Evolutionary conservation across 2,329 filamentous ascomycete genomes (phyloP).

Genomic region (Neurospora sp.): DNA sequence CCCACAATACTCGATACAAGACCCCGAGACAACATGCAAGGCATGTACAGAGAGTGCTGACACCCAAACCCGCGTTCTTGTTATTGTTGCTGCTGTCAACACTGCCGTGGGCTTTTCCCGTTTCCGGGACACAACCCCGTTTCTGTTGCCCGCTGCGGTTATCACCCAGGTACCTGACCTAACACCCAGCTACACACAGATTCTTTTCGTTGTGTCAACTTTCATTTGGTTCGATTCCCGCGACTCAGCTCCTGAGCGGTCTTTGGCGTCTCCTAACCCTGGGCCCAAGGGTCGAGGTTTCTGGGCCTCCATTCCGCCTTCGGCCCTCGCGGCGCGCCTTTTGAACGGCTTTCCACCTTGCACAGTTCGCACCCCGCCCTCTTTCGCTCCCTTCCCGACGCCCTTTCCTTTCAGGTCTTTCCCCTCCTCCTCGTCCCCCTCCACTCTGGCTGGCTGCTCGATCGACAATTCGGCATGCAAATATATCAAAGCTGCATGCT

Average conservation of each 20-base stretch:
- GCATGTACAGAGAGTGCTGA: neutral
- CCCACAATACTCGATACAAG: neutral
- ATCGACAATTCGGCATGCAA: neutral
- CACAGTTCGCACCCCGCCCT: neutral
- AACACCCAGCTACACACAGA: neutral
- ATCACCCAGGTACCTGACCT: neutral
- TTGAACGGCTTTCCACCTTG: neutral
- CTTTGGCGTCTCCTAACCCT: neutral
- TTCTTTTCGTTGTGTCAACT: neutral
- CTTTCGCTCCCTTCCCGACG: neutral
- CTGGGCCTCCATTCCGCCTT: neutral
- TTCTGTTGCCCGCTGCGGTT: neutral
- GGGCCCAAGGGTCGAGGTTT: neutral
- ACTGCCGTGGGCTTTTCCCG: neutral
- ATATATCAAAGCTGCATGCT: neutral
- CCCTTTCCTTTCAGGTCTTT: neutral
- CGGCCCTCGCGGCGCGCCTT: neutral
- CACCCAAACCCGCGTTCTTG: neutral
- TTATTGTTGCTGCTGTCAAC: neutral
- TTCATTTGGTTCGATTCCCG: neutral
- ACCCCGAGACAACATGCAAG: neutral
- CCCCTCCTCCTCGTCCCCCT: neutral
- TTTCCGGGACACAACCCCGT: neutral
- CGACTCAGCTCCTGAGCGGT: neutral
- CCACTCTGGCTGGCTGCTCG: neutral